Evolutionary conservation across 2,329 filamentous ascomycete genomes (phyloP), one percentile per base, ranked within the genome.

Genomic region (Trichoderma asperellum): DNA sequence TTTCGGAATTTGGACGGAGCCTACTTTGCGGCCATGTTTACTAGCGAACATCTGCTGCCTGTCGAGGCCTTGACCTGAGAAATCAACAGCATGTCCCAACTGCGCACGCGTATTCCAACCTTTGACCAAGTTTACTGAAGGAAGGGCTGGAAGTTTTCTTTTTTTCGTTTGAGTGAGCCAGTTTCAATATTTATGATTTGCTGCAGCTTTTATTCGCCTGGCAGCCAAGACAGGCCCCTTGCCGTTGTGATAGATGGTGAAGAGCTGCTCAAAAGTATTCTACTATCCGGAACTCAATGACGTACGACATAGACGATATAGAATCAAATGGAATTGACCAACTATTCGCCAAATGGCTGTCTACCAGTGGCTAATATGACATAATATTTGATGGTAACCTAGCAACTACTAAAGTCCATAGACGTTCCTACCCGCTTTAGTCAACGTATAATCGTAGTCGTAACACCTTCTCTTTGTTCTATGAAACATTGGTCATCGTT

Each of bases 41-140:
- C 72, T 72, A 75, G 73, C 73, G 70, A 70, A 75, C 73, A 74
- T 73, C 72, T 75, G 74, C 74, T 74, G 63, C 60, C 66, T 74
- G 70, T 71, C 52, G 68, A 68, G 76, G 71, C 73, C 71, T 70
- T 73, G 73, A 71, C 73, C 73, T 73, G 52, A 70, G 73, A 74
- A 74, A 73, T 72, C 71, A 73, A 74, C 70, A 68, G 67, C 67
- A 68, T 63, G 67, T 58, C 37, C 63, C 59, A 62, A 68, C 52
- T 47, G 47, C 62, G 56, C 61, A 66, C 49, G 27, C 16, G 53
- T 55, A 37, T 49, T 40, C 37, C 32, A 35, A 32, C 47, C 57
- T 16, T 34, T 52, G 55, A 11, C 43, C n/a, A 16, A 35, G 21
- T 52, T 27, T 16, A 35, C 16, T 1, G 29, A 56, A 53, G 35